A percentile compares a stretch with the other conserved stretches of the same genome.
These are phyloP conservation scores for Colletotrichum chlorophyti DNA, from an alignment of 2,329 filamentous ascomycete species.

Conservation along the genomic window DNA sequence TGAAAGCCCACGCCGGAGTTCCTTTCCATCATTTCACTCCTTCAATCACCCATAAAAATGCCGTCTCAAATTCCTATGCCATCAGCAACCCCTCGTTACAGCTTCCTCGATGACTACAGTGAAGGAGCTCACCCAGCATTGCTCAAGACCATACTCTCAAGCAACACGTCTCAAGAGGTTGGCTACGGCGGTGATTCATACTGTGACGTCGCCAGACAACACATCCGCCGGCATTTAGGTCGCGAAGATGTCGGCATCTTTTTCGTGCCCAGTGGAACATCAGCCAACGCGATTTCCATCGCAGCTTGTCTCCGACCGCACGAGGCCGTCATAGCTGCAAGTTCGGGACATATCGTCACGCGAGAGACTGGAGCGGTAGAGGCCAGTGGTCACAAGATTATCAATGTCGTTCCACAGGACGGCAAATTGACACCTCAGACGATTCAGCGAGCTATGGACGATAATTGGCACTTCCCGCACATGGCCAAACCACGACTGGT, in stretches of 20 bases:
- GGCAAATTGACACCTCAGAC: slow-evolving; percentile 54
- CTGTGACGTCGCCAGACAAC: slow-evolving; percentile 46
- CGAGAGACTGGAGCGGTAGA: slow-evolving; percentile 59
- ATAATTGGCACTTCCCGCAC: slow-evolving; percentile 58
- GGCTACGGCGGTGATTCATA: slow-evolving; percentile 56
- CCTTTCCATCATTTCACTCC: not conserved
- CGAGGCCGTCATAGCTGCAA: slow-evolving; percentile 57
- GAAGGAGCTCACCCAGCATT: slow-evolving; percentile 58
- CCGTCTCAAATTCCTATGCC: slow-evolving; percentile 5
- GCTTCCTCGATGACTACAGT: slow-evolving; percentile 58
- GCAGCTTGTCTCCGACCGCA: slow-evolving; percentile 56
- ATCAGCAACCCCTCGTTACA: slow-evolving; percentile 39
- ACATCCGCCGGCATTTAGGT: slow-evolving; percentile 38
- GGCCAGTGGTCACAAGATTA: slow-evolving; percentile 58
- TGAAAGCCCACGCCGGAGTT: no score
- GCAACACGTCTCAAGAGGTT: slow-evolving; percentile 52
- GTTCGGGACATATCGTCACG: slow-evolving; percentile 55
- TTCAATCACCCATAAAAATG: not conserved
- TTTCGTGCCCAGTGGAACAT: slow-evolving; percentile 59
- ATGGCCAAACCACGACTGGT: slow-evolving; percentile 58
- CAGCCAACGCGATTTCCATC: slow-evolving; percentile 59
- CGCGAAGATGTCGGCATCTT: slow-evolving; percentile 53
- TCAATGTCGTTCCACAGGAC: slow-evolving; percentile 50
- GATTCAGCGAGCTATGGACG: slow-evolving; percentile 49
- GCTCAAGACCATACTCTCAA: slow-evolving; percentile 51